Evolutionary conservation across 2,329 filamentous ascomycete genomes (phyloP).

Genomic region (Claviceps africana): DNA sequence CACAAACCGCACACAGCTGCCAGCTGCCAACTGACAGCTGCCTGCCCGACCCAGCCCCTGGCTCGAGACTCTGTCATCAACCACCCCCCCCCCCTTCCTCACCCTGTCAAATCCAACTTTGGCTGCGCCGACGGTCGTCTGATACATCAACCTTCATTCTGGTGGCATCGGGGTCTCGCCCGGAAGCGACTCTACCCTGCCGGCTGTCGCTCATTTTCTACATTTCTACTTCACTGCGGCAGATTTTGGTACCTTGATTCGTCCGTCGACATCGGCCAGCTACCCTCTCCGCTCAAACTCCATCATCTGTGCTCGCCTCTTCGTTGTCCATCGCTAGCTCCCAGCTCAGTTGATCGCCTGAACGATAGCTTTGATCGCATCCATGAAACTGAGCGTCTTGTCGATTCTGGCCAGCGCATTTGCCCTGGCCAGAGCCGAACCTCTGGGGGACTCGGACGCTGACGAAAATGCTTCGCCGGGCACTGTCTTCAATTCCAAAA

Average conservation of each 20-base stretch:
- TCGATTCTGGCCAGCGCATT: slow-evolving; percentile 33
- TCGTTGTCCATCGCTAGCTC: not conserved
- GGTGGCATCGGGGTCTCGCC: slow-evolving; percentile 3
- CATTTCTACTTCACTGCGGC: slow-evolving; percentile 2
- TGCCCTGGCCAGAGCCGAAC: slow-evolving; percentile 17
- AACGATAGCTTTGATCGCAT: slow-evolving; percentile 6
- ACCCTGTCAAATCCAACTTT: not conserved
- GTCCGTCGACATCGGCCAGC: not conserved
- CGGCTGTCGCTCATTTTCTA: not conserved
- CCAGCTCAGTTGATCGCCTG: not conserved
- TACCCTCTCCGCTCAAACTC: not conserved
- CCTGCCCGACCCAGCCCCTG: not conserved
- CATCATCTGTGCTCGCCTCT: not conserved
- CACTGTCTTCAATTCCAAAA: slow-evolving; percentile 52
- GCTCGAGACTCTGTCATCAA: not conserved
- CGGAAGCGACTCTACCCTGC: slow-evolving; percentile 1
- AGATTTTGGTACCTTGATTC: not conserved
- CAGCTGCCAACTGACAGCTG: no score
- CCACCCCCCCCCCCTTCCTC: not conserved
- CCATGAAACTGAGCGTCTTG: slow-evolving; percentile 23
- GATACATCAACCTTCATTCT: slow-evolving; percentile 1
- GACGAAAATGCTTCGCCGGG: slow-evolving; percentile 17
- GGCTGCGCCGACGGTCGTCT: not conserved
- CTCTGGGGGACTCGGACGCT: slow-evolving; percentile 21
- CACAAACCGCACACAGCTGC: no score